phyloP scores from a whole-genome alignment of 306 rosid species.

The Hippophae rhamnoides region DNA sequence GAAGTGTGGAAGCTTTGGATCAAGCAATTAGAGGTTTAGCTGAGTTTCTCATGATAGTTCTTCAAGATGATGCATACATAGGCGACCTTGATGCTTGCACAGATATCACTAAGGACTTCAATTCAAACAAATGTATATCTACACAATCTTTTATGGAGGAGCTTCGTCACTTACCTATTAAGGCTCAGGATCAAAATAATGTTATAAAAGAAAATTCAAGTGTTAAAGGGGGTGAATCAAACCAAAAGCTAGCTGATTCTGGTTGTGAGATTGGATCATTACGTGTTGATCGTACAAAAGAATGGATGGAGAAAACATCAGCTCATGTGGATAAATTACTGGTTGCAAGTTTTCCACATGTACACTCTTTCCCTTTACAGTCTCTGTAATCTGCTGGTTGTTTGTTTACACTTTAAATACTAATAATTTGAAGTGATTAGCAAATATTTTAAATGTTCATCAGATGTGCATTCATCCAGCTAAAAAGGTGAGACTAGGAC shows the following conservation, averaged over 20 bases:
- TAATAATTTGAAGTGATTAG: constrained; percentile 7
- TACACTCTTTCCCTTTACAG: constrained; percentile 25
- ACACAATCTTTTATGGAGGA: constrained; percentile 52
- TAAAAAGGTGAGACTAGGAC: constrained; percentile 74
- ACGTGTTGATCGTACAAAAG: constrained; percentile 63
- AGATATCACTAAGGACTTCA: constrained; percentile 25
- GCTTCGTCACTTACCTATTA: constrained; percentile 62
- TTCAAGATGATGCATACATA: constrained; percentile 57
- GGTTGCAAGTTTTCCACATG: constrained; percentile 65
- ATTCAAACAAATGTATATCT: constrained; percentile 28
- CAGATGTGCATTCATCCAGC: constrained; percentile 85
- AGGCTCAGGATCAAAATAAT: constrained; percentile 32
- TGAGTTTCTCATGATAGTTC: constrained; percentile 86
- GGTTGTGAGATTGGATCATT: constrained; percentile 44
- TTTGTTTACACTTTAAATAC: not conserved
- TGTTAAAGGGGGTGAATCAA: constrained; percentile 26
- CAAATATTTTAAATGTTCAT: constrained; percentile 25
- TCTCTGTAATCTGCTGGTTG: not conserved
- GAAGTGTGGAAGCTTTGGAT: constrained; percentile 63
- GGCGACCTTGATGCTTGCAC: constrained; percentile 24
- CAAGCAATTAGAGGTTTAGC: constrained; percentile 78
- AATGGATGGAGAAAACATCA: constrained; percentile 67
- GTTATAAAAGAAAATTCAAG: constrained; percentile 29
- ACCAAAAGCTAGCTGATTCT: constrained; percentile 31
- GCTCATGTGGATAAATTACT: constrained; percentile 59